These are phyloP conservation scores for Neurospora africana DNA, from an alignment of 495 filamentous ascomycete species.

Conservation along the genomic window DNA sequence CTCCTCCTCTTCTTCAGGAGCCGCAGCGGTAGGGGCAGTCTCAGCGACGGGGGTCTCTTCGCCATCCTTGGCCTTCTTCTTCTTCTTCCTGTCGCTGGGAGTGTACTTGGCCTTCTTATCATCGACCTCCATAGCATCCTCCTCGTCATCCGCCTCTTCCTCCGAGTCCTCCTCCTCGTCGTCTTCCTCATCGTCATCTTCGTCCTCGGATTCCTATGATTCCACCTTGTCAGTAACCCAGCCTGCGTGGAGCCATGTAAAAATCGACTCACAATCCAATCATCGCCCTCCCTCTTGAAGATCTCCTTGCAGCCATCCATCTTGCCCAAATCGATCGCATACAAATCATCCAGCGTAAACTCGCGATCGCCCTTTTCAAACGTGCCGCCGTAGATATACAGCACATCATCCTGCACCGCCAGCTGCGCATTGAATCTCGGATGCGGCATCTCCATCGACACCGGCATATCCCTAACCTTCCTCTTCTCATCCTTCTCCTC, in stretches of 20 bases:
- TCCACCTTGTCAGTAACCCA: conserved; percentile 15
- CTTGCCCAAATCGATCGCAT: conserved; percentile 81
- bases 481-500: conserved; percentile 39
- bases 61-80: conserved; percentile 25
- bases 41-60: conserved; percentile 28
- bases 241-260: neutral
- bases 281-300: conserved; percentile 72
- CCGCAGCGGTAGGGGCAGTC: conserved; percentile 17
- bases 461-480: conserved; percentile 40
- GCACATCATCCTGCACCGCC: conserved; percentile 78
- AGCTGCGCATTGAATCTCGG: conserved; percentile 80
- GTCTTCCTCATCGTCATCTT: conserved; percentile 52
- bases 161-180: conserved; percentile 63
- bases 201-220: conserved; percentile 53
- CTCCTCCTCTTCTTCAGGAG: conserved; percentile 34
- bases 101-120: conserved; percentile 23
- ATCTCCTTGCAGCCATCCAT: conserved; percentile 85
- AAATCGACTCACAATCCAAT: conserved; percentile 56
- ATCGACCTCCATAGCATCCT: conserved; percentile 41
- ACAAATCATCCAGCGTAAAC: conserved; percentile 89
- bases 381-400: conserved; percentile 91
- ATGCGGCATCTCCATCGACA: conserved; percentile 71
- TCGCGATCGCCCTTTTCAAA: conserved; percentile 91
- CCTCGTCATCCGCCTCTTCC: conserved; percentile 56
- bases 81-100: conserved; percentile 39